Percentiles rank a stretch among this genome's conserved stretches.
phyloP scores from a whole-genome alignment of 2,329 filamentous ascomycete species.

The Clarireedia homoeocarpa region DNA sequence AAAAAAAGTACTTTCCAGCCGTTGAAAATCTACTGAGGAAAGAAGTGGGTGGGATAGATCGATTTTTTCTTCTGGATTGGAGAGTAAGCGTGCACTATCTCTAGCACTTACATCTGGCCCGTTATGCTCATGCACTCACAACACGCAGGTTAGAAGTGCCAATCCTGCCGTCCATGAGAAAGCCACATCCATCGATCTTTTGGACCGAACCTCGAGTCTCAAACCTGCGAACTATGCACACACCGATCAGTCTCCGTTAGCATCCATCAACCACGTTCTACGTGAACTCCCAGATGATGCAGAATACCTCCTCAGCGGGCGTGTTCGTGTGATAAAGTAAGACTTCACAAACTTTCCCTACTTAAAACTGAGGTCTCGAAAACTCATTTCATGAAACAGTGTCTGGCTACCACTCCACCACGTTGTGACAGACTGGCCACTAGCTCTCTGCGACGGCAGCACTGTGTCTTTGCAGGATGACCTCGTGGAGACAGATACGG shows the following conservation, averaged over 20 bases:
- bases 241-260: not conserved
- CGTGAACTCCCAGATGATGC: not conserved
- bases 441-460: conserved; percentile 12
- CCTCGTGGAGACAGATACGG: conserved; percentile 8
- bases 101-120: too few relatives aligned
- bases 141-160: not conserved
- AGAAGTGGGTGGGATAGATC: too few relatives aligned
- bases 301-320: too few relatives aligned
- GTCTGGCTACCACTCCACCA: conserved; percentile 6
- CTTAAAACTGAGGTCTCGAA: too few relatives aligned
- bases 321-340: too few relatives aligned
- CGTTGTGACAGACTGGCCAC: conserved; percentile 8
- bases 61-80: too few relatives aligned
- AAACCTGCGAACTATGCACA: not conserved
- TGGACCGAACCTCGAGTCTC: not conserved
- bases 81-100: too few relatives aligned
- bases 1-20: too few relatives aligned
- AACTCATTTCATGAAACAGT: not conserved
- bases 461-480: conserved; percentile 1
- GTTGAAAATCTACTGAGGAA: too few relatives aligned
- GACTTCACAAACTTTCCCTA: too few relatives aligned
- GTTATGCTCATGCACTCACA: too few relatives aligned
- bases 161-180: not conserved
- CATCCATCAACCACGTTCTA: not conserved
- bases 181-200: not conserved